phyloP scores from a whole-genome alignment of 345 rosid species.

The sweet orange (Citrus sinensis) region DNA sequence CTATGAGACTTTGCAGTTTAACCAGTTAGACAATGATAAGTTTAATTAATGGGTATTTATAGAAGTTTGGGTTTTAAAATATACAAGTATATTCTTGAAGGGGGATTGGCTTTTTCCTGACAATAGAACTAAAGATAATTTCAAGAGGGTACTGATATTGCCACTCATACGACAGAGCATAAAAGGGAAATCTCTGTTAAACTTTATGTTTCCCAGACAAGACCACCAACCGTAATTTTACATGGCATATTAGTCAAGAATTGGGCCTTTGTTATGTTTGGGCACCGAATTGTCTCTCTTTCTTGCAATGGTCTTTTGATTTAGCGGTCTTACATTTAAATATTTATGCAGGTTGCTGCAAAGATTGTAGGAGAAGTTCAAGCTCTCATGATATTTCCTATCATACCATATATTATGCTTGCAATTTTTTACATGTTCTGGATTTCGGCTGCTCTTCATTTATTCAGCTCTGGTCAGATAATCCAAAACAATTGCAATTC shows the following conservation, averaged over 20 bases:
- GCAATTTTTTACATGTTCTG: conserved; percentile 95
- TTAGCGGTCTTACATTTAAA: background rate
- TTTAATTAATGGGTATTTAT: background rate
- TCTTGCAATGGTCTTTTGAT: background rate
- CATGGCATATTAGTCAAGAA: background rate
- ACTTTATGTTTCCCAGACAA: background rate
- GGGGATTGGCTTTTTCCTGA: background rate
- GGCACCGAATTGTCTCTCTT: background rate
- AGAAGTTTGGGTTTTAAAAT: background rate
- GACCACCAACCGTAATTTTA: background rate
- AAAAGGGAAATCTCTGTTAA: background rate
- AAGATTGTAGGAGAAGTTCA: conserved; percentile 97
- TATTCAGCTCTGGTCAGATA: conserved; percentile 88
- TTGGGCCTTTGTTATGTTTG: background rate
- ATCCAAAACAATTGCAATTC: conserved; percentile 78
- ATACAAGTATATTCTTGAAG: background rate
- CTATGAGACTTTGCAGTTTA: too few species aligned
- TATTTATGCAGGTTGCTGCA: conserved; percentile 82
- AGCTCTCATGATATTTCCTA: conserved; percentile 85
- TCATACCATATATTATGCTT: conserved; percentile 70
- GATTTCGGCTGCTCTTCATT: conserved; percentile 83
- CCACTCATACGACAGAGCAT: background rate
- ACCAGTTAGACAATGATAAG: background rate
- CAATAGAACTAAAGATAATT: background rate
- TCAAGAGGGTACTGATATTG: background rate